phyloP scores from a whole-genome alignment of 2,329 filamentous ascomycete genomes.

The Beauveria pseudobassiana region DNA sequence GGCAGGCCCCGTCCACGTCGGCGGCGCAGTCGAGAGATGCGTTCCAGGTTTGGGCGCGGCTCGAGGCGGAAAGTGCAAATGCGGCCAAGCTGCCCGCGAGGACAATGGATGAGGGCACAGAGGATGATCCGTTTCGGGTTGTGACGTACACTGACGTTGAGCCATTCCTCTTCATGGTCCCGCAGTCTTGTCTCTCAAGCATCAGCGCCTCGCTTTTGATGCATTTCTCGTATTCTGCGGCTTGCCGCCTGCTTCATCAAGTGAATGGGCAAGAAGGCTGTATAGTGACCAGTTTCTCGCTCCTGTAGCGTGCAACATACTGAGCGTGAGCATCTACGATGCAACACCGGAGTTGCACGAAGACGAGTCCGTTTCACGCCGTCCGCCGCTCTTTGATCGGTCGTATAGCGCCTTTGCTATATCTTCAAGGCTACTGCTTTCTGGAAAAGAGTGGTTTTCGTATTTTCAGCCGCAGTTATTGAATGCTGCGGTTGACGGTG shows the following conservation, averaged over 20 bases:
- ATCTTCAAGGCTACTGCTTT: neutral
- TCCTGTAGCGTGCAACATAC: neutral
- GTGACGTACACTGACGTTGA: constrained; percentile 73
- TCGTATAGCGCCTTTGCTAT: neutral
- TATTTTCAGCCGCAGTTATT: neutral
- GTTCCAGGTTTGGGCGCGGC: constrained; percentile 43
- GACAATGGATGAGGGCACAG: constrained; percentile 64
- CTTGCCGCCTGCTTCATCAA: constrained; percentile 44
- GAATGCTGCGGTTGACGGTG: neutral
- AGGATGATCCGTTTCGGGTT: constrained; percentile 77
- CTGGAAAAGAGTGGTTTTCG: neutral
- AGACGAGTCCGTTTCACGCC: constrained; percentile 9
- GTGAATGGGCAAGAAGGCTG: constrained; percentile 23
- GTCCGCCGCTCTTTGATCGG: neutral
- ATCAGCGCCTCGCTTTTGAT: constrained; percentile 48
- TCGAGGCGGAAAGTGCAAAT: constrained; percentile 45
- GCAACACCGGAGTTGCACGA: constrained; percentile 8
- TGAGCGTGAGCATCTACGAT: neutral
- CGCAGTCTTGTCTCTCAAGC: constrained; percentile 24
- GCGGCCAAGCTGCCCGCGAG: constrained; percentile 58
- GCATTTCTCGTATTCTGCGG: constrained; percentile 63
- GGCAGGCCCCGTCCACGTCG: constrained; percentile 11
- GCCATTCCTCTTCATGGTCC: constrained; percentile 50
- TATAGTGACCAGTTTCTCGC: constrained; percentile 24
- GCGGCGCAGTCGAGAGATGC: constrained; percentile 30